These are phyloP conservation scores for Fusarium caatingaense DNA, from an alignment of 2,329 filamentous ascomycete genomes.

Conservation along the genomic window DNA sequence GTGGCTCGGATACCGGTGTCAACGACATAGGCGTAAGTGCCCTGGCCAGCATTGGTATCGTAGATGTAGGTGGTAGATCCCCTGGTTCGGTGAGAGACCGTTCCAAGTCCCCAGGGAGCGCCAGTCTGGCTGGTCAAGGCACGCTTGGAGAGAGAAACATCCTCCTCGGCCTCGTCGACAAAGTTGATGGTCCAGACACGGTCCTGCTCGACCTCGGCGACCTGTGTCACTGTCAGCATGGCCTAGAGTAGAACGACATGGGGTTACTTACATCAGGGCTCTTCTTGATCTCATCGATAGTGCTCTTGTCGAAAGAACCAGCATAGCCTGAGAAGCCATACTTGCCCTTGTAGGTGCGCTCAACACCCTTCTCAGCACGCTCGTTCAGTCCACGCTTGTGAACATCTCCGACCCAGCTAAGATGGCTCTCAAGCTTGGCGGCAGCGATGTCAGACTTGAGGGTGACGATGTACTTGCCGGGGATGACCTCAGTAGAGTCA, in stretches of 20 bases:
- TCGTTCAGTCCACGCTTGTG: conserved; percentile 65
- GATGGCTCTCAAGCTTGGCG: conserved; percentile 59
- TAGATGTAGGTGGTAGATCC: conserved; percentile 58
- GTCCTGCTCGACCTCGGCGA: conserved; percentile 48
- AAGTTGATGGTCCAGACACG: conserved; percentile 46
- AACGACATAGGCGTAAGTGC: conserved; percentile 69
- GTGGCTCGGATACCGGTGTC: conserved; percentile 69
- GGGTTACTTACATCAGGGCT: conserved; percentile 54
- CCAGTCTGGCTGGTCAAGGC: conserved; percentile 46
- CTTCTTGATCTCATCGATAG: conserved; percentile 55
- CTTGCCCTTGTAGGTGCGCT: conserved; percentile 47
- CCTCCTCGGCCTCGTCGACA: conserved; percentile 30
- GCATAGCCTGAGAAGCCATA: conserved; percentile 56
- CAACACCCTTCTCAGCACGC: conserved; percentile 54
- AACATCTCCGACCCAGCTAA: conserved; percentile 62
- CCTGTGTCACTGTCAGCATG: conserved; percentile 34
- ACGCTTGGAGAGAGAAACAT: conserved; percentile 38
- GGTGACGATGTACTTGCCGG: conserved; percentile 69
- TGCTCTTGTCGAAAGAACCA: conserved; percentile 55
- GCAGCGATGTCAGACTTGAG: conserved; percentile 64
- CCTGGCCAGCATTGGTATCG: conserved; percentile 57
- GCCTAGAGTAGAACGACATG: background rate
- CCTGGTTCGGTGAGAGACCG: conserved; percentile 47
- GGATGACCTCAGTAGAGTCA: conserved; percentile 43
- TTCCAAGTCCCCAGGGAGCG: conserved; percentile 50